Percentiles rank a stretch among this genome's conserved stretches.
phyloP scores from a whole-genome alignment of 345 rosid species.

The Adansonia digitata region DNA sequence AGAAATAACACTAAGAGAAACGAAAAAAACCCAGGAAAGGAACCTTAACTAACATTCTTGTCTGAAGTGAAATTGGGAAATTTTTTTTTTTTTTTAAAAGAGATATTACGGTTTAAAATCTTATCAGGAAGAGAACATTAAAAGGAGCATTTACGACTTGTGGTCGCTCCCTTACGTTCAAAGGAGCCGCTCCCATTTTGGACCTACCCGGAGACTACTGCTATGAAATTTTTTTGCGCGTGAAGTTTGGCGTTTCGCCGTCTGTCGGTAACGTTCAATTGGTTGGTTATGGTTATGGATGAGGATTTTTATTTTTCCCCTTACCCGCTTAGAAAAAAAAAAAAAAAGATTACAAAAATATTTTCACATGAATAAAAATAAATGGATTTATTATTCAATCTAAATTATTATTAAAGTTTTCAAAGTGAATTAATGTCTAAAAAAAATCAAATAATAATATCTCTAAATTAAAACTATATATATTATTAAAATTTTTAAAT shows the following conservation, averaged over 20 bases:
- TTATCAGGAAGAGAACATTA: constrained; percentile 20
- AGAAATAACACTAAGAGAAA: not conserved
- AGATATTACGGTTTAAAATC: constrained; percentile 5
- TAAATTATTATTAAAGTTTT: too few species aligned
- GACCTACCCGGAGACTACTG: constrained; percentile 24
- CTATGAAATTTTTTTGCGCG: constrained; percentile 35
- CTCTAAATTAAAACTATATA: too few species aligned
- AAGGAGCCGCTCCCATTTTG: constrained; percentile 19
- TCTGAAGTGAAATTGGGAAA: not conserved
- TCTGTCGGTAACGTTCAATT: constrained; percentile 22
- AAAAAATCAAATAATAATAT: too few species aligned
- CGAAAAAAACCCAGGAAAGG: not conserved
- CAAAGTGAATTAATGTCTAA: too few species aligned
- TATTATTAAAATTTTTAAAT: too few species aligned
- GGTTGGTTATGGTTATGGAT: constrained; percentile 12
- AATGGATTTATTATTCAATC: too few species aligned
- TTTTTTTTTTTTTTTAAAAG: too few species aligned
- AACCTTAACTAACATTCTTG: not conserved
- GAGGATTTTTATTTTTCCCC: not conserved
- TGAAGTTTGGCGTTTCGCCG: constrained; percentile 21
- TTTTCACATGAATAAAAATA: too few species aligned
- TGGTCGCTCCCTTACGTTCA: constrained; percentile 7
- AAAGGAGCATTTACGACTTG: constrained; percentile 27
- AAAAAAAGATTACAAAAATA: too few species aligned
- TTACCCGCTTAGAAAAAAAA: not conserved